phyloP scores from a whole-genome alignment of 306 rosid genomes.

The Albizia julibrissin region DNA sequence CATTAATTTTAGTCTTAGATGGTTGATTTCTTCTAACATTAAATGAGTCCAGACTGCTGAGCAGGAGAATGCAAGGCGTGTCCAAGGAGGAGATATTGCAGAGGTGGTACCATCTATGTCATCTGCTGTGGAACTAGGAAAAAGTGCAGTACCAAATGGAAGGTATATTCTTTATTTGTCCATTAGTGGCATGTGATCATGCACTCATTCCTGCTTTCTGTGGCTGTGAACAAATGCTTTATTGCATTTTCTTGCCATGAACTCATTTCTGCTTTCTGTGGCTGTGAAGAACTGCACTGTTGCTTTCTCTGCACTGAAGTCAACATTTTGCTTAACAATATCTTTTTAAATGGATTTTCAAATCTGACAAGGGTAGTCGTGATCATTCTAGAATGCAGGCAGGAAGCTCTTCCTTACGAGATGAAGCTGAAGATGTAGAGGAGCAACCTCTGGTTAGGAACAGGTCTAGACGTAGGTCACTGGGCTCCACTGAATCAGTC shows the following conservation, averaged over 20 bases:
- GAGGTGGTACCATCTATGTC: constrained; percentile 33
- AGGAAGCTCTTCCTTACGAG: constrained; percentile 57
- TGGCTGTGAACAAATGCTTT: background rate
- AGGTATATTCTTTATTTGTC: constrained; percentile 40
- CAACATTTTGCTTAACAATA: background rate
- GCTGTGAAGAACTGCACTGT: background rate
- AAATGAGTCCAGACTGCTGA: constrained; percentile 47
- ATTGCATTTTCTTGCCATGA: background rate
- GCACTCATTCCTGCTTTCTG: background rate
- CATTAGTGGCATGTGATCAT: background rate
- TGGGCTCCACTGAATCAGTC: constrained; percentile 48
- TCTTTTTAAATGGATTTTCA: background rate
- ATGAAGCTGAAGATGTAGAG: constrained; percentile 61
- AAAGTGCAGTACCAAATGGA: constrained; percentile 48
- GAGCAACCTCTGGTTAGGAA: constrained; percentile 65
- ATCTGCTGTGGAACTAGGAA: constrained; percentile 48
- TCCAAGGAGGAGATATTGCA: constrained; percentile 44
- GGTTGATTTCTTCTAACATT: constrained; percentile 26
- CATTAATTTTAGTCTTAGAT: constrained; percentile 33
- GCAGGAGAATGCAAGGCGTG: constrained; percentile 52
- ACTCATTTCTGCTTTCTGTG: background rate
- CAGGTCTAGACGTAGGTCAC: constrained; percentile 46
- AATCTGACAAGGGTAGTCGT: constrained; percentile 31
- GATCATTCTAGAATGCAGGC: constrained; percentile 52
- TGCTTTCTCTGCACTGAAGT: background rate